Conservation (phyloP, 192 early-diverging fungal species). For the Linnemannia elongata region DNA sequence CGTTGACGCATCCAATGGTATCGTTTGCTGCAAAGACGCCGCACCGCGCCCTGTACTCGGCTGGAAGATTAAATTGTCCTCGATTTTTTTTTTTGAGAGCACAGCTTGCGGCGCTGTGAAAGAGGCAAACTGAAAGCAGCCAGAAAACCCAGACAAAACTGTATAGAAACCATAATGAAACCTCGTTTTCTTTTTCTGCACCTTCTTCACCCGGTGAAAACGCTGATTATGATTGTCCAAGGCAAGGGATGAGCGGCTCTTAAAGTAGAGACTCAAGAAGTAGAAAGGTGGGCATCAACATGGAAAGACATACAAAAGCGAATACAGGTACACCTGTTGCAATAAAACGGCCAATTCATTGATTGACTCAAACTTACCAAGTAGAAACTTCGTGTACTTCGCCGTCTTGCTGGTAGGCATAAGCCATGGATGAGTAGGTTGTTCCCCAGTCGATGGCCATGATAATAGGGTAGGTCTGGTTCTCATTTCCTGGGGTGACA, state of each 20-base stretch:
- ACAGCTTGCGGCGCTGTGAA: not conserved
- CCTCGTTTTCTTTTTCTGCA: not conserved
- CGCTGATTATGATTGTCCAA: not conserved
- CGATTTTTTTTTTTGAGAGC: not conserved
- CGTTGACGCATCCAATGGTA: too few relatives aligned
- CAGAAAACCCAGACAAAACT: not conserved
- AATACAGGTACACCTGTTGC: not conserved
- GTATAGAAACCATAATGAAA: not conserved
- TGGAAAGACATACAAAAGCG: not conserved
- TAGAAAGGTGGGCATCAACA: not conserved
- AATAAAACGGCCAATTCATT: not conserved
- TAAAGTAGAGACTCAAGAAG: not conserved
- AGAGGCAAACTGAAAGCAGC: too few relatives aligned
- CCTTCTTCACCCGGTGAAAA: not conserved
- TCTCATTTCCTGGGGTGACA: slow-evolving; percentile 28
- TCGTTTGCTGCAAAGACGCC: too few relatives aligned
- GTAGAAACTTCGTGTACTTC: slow-evolving; percentile 63
- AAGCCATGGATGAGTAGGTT: slow-evolving; percentile 66
- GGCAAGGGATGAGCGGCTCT: not conserved
- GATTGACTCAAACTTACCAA: slow-evolving; percentile 33
- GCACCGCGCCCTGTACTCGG: not conserved
- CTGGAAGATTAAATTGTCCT: too few relatives aligned
- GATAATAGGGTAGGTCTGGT: slow-evolving; percentile 54
- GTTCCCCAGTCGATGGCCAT: slow-evolving; percentile 64
- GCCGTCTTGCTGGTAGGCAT: slow-evolving; percentile 65